These are phyloP conservation scores for Apophysomyces elegans DNA, from an alignment of 371 early-diverging fungal species.

Conservation along the genomic window DNA sequence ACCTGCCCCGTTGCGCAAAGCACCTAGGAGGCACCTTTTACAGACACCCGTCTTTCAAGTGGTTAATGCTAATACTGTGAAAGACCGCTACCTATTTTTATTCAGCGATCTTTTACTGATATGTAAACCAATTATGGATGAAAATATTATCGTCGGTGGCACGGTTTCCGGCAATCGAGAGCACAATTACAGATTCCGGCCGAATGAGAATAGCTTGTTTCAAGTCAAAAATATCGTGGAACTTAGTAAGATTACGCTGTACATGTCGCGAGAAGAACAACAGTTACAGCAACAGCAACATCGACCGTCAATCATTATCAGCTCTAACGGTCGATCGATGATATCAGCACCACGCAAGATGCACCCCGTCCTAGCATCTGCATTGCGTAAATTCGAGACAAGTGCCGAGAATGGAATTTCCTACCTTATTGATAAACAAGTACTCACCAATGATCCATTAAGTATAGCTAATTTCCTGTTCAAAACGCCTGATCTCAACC, in stretches of 20 bases:
- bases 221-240: slow-evolving; percentile 69
- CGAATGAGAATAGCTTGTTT: slow-evolving; percentile 58
- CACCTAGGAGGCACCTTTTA: slow-evolving; percentile 67
- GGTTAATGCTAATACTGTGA: slow-evolving; percentile 67
- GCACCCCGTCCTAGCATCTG: slow-evolving; percentile 63
- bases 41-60: slow-evolving; percentile 83
- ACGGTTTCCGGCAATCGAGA: slow-evolving; percentile 21
- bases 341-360: slow-evolving; percentile 53
- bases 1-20: slow-evolving; percentile 23
- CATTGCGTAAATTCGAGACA: slow-evolving; percentile 70
- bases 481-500: slow-evolving; percentile 78
- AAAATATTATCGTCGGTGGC: slow-evolving; percentile 46
- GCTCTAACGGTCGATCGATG: slow-evolving; percentile 18
- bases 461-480: slow-evolving; percentile 85
- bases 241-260: slow-evolving; percentile 55
- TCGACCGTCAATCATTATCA: slow-evolving; percentile 17
- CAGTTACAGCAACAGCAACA: slow-evolving; percentile 22
- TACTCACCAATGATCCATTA: slow-evolving; percentile 68
- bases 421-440: slow-evolving; percentile 72
- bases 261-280: slow-evolving; percentile 56
- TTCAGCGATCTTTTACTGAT: slow-evolving; percentile 82
- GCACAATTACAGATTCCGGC: slow-evolving; percentile 38
- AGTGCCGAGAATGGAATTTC: slow-evolving; percentile 73
- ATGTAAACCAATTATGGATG: slow-evolving; percentile 64
- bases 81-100: slow-evolving; percentile 81